Evolutionary conservation across 164 flowering plant genomes (phyloP).

Genomic region (Akebia trifoliata): DNA sequence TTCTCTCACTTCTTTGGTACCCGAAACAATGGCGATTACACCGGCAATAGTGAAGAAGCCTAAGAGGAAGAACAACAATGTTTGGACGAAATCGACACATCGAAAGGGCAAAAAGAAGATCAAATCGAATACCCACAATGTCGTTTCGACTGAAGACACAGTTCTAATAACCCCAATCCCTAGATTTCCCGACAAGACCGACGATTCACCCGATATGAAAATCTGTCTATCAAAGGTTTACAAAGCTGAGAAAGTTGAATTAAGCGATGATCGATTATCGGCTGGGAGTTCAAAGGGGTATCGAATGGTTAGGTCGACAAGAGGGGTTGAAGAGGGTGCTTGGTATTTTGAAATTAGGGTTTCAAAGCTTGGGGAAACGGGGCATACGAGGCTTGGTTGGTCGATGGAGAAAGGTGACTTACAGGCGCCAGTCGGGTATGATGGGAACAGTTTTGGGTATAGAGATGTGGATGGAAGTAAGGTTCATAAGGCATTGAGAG

Average conservation of each 20-base stretch:
- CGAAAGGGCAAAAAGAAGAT: slow-evolving; percentile 72
- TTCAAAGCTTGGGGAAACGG: slow-evolving; percentile 66
- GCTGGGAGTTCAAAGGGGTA: slow-evolving; percentile 88
- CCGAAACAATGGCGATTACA: background rate
- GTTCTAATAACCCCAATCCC: slow-evolving; percentile 65
- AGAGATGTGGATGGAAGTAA: slow-evolving; percentile 93
- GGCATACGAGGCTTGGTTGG: slow-evolving; percentile 97
- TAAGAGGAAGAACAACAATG: slow-evolving; percentile 61
- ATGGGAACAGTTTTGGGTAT: slow-evolving; percentile 82
- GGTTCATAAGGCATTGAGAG: slow-evolving; percentile 83
- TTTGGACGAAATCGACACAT: slow-evolving; percentile 67
- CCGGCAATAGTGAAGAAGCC: slow-evolving; percentile 36
- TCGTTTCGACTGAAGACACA: slow-evolving; percentile 31
- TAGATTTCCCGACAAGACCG: slow-evolving; percentile 65
- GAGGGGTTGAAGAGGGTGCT: slow-evolving; percentile 86
- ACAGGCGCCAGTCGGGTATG: slow-evolving; percentile 98
- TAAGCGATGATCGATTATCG: slow-evolving; percentile 71
- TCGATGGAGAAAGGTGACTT: slow-evolving; percentile 91
- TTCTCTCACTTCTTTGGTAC: slow-evolving; percentile 12
- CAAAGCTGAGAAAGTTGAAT: slow-evolving; percentile 95
- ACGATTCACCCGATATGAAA: slow-evolving; percentile 55
- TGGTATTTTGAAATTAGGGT: slow-evolving; percentile 94
- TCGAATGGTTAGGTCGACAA: slow-evolving; percentile 91
- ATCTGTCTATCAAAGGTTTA: slow-evolving; percentile 79
- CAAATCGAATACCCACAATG: slow-evolving; percentile 26